Conservation (phyloP, 108 stramenopile genomes). For the Pseudonitzschia delicatissima region DNA sequence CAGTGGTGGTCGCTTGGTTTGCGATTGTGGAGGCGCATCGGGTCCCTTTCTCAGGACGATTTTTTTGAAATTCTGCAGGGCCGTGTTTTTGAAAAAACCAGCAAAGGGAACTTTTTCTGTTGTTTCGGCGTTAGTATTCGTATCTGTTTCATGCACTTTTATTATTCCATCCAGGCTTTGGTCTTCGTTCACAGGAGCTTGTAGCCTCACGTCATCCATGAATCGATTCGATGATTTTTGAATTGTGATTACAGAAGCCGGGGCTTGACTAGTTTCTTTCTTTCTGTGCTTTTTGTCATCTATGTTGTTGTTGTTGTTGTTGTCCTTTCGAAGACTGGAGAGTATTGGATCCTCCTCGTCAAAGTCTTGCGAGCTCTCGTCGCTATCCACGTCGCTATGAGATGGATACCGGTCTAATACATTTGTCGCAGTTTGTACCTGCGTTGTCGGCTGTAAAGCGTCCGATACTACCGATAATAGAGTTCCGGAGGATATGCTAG, state of each 20-base stretch:
- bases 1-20: not conserved
- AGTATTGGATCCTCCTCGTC: not conserved
- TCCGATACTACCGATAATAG: slow-evolving; percentile 16
- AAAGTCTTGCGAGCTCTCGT: not conserved
- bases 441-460: not conserved
- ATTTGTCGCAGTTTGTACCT: slow-evolving; percentile 3
- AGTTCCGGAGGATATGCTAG: slow-evolving; percentile 7
- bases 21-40: not conserved
- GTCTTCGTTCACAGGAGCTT: too few species aligned
- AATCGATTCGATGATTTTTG: not conserved
- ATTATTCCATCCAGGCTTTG: not conserved
- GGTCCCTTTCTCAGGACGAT: not conserved
- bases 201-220: not conserved
- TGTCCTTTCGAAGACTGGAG: not conserved
- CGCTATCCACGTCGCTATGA: not conserved
- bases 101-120: not conserved
- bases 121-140: not conserved
- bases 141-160: not conserved
- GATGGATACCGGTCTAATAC: not conserved
- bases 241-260: not conserved
- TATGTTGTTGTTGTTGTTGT: not conserved
- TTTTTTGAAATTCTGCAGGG: not conserved
- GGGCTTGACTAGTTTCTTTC: not conserved
- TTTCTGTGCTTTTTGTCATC: not conserved
- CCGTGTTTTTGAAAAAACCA: slow-evolving; percentile 2